Evolutionary conservation across 148 eudicot genomes (phyloP).

Genomic region (Tetragonia tetragonoides): DNA sequence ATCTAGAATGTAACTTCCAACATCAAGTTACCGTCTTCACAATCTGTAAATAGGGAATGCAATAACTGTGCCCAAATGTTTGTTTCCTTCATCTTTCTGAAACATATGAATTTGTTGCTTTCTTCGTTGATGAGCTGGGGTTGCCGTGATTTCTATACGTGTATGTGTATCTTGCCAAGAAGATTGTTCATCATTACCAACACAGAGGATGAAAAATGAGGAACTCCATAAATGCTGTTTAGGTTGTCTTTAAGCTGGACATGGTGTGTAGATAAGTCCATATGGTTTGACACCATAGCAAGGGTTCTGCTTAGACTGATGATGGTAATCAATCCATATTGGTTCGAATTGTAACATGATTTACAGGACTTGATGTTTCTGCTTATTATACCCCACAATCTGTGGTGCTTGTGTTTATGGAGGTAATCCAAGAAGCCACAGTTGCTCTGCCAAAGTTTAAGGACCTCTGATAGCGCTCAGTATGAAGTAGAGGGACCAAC

Average conservation of each 20-base stretch:
- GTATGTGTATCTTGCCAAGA: background rate
- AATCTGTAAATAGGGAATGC: background rate
- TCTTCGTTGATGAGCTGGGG: background rate
- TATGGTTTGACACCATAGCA: conserved; percentile 13
- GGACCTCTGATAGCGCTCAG: background rate
- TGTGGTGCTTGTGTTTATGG: background rate
- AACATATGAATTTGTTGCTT: background rate
- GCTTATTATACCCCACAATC: background rate
- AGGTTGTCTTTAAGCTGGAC: background rate
- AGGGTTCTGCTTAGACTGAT: conserved; percentile 10
- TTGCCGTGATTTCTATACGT: background rate
- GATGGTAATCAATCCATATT: background rate
- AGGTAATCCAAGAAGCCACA: conserved; percentile 3
- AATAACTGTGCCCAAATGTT: background rate
- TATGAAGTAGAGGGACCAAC: background rate
- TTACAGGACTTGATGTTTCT: conserved; percentile 10
- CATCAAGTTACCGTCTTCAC: background rate
- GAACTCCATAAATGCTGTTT: background rate
- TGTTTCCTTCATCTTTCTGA: background rate
- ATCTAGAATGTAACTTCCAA: background rate
- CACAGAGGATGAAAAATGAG: background rate
- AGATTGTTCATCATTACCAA: background rate
- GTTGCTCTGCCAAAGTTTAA: background rate
- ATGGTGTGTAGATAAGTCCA: background rate
- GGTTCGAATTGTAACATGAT: background rate